Evolutionary conservation across 129 eudicot genomes (phyloP), one percentile per base, ranked within the genome.

Genomic region (Artemisia annua): DNA sequence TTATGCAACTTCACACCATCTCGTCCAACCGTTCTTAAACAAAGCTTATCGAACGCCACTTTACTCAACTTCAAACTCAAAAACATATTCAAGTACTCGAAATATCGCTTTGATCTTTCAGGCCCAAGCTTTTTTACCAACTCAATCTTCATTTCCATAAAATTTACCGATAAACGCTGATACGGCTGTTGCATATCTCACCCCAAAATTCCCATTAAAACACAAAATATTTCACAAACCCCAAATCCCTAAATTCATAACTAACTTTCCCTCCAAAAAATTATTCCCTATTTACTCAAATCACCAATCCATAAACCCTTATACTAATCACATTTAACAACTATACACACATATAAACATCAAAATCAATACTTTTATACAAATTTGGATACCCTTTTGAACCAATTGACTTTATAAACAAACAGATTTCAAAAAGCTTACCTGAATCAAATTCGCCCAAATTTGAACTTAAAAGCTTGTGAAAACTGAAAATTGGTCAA

Each of bases 231-330:
- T 63, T 51, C 30, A 24, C 48, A 62, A 8, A 56, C 46, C 55
- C 56, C 79, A 66, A 63, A 55, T 63, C 65, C 56, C 26, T 72
- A 74, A 74, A 72, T 63, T 70, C 66, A 59, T 81, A 87, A 87
- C 88, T 19, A 86, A 83, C 85, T 86, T 87, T 85, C 95, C 88
- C 89, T 85, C 97, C 97, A 91, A 83, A 87, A 87, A 85, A 61
- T 28, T 71, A 58, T 76, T 20, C 60, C 84, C 78, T 77, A 74
- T 60, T 35, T 65, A 75, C 72, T 79, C 74, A 77, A 87, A 85
- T 66, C 76, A 75, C 35, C 68, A 63, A 62, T 46, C 12, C 62
- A 46, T 51, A 80, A 77, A 77, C 78, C 83, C 75, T 77, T 49
- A 80, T 52, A 74, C 61, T 51, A 69, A 76, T 67, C 52, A 48